phyloP scores from a whole-genome alignment of 2,329 filamentous ascomycete genomes.

The Fonsecaea erecta region DNA sequence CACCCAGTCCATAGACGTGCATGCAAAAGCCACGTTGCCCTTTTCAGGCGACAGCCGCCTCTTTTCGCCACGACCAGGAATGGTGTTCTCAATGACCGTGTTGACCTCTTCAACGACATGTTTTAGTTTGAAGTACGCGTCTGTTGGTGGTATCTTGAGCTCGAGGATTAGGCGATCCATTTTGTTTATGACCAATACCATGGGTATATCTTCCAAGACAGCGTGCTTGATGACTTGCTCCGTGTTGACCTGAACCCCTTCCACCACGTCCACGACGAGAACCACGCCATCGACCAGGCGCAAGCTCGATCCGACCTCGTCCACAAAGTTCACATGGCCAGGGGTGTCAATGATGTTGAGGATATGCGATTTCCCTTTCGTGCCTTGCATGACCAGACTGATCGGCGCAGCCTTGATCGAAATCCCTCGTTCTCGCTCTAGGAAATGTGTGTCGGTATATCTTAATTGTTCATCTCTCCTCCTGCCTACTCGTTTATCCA shows the following conservation, averaged over 20 bases:
- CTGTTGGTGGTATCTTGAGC: constrained; percentile 87
- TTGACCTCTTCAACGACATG: constrained; percentile 99
- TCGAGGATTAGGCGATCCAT: constrained; percentile 95
- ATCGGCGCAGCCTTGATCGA: constrained; percentile 94
- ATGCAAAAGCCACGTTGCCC: constrained; percentile 97
- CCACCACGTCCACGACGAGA: constrained; percentile 91
- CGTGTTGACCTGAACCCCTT: constrained; percentile 98
- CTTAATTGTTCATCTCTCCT: constrained; percentile 86
- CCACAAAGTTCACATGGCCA: constrained; percentile 97
- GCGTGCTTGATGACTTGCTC: constrained; percentile 98
- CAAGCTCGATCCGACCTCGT: constrained; percentile 88
- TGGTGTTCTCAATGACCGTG: constrained; percentile 85
- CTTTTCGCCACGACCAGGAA: constrained; percentile 78
- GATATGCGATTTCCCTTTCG: constrained; percentile 91
- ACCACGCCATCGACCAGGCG: constrained; percentile 90
- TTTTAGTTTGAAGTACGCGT: constrained; percentile 98
- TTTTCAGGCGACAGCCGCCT: constrained; percentile 90
- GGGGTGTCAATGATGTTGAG: constrained; percentile 96
- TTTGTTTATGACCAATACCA: constrained; percentile 94
- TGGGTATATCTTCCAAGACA: constrained; percentile 82
- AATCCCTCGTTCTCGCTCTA: constrained; percentile 86
- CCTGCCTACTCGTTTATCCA: constrained; percentile 80
- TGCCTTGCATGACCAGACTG: constrained; percentile 86
- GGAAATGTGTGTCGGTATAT: constrained; percentile 89
- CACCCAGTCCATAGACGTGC: constrained; percentile 92